Conservation (phyloP, 148 eudicot genomes). For the Nepenthes gracilis region DNA sequence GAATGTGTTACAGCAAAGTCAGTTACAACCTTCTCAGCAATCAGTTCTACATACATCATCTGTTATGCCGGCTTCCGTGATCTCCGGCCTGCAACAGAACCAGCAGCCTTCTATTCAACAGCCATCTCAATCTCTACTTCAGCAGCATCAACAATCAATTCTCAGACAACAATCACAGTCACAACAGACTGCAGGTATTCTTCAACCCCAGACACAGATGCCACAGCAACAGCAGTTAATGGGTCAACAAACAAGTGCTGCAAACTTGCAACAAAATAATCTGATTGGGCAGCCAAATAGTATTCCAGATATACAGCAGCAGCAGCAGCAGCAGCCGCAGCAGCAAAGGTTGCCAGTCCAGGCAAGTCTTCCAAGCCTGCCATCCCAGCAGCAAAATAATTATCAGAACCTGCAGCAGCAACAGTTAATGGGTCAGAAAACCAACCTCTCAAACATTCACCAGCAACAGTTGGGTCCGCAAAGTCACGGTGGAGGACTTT, state of each 20-base stretch:
- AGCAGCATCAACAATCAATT: constrained; percentile 41
- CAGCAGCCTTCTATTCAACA: constrained; percentile 65
- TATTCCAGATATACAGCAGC: constrained; percentile 73
- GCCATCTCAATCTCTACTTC: constrained; percentile 55
- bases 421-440: constrained; percentile 36
- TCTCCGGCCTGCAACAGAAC: constrained; percentile 54
- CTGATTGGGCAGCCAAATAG: constrained; percentile 55
- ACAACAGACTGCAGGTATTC: constrained; percentile 36
- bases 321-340: constrained; percentile 8
- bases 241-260: constrained; percentile 43
- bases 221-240: constrained; percentile 48
- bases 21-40: constrained; percentile 61
- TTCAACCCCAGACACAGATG: constrained; percentile 43
- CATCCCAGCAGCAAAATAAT: constrained; percentile 49
- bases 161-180: constrained; percentile 22
- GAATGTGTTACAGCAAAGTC: constrained; percentile 36
- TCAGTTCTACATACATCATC: constrained; percentile 65
- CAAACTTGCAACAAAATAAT: constrained; percentile 51
- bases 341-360: constrained; percentile 51
- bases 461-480: constrained; percentile 68
- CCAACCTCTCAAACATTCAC: constrained; percentile 42
- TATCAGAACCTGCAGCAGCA: constrained; percentile 52
- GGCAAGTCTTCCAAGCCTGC: constrained; percentile 46
- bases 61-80: constrained; percentile 52
- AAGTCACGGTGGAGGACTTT: constrained; percentile 33